Evolutionary conservation across 306 rosid genomes (phyloP).

Genomic region (Corylus avellana): DNA sequence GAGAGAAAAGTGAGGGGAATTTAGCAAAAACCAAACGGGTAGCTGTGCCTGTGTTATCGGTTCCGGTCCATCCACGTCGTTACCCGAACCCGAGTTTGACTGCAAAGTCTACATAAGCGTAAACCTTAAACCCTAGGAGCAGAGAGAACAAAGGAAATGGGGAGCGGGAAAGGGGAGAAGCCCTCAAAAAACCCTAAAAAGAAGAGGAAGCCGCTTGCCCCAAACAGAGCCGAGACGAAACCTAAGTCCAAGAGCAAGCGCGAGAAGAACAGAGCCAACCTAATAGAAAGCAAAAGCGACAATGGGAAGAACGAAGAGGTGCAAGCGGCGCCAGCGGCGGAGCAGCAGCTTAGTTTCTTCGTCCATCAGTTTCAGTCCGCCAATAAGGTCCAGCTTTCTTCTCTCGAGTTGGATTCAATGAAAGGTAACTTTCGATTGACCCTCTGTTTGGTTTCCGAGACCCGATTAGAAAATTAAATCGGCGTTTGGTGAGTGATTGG

Average conservation of each 20-base stretch:
- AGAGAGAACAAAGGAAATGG: slow-evolving; percentile 8
- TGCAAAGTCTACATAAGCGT: background rate
- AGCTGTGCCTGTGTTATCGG: background rate
- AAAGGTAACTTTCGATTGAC: slow-evolving; percentile 34
- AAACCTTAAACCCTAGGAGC: background rate
- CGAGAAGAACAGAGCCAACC: slow-evolving; percentile 4
- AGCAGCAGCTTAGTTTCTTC: slow-evolving; percentile 53
- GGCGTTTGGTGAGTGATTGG: too few relatives aligned
- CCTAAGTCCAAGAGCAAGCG: slow-evolving; percentile 13
- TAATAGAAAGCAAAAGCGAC: background rate
- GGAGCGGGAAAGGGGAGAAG: slow-evolving; percentile 20
- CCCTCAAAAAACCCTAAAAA: slow-evolving; percentile 25
- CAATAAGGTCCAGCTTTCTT: slow-evolving; percentile 59
- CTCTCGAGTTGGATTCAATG: slow-evolving; percentile 72
- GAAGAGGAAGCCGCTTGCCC: slow-evolving; percentile 22
- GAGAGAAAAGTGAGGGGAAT: too few relatives aligned
- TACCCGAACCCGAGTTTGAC: background rate
- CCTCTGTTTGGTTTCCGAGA: background rate
- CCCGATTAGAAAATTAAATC: too few relatives aligned
- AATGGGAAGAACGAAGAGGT: background rate
- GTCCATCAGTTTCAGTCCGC: slow-evolving; percentile 59
- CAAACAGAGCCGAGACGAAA: slow-evolving; percentile 9
- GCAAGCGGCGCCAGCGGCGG: slow-evolving; percentile 26
- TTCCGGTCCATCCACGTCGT: background rate
- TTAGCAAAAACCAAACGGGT: too few relatives aligned